These are phyloP conservation scores for Phytophthora meadii DNA, from an alignment of 352 stramenopile species.

Conservation along the genomic window DNA sequence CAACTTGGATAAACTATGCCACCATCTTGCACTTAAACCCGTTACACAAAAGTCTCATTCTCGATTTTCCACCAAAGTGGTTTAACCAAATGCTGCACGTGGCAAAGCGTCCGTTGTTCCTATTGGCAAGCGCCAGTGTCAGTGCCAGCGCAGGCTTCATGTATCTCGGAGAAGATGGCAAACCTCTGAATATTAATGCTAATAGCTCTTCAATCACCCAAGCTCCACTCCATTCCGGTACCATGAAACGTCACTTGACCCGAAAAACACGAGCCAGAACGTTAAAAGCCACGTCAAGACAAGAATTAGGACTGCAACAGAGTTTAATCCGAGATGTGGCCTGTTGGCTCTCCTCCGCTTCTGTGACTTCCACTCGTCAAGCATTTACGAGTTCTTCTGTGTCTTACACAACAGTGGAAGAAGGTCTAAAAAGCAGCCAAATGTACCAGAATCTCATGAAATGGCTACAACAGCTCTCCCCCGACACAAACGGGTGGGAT, in stretches of 20 bases:
- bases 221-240: constrained; percentile 1
- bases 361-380: constrained; percentile 61
- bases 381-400: constrained; percentile 51
- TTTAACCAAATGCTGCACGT: constrained; percentile 41
- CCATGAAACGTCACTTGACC: constrained; percentile 23
- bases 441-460: constrained; percentile 55
- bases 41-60: constrained; percentile 23
- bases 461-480: constrained; percentile 57
- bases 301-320: constrained; percentile 73
- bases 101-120: constrained; percentile 59
- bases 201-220: constrained; percentile 5
- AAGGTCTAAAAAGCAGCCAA: constrained; percentile 21
- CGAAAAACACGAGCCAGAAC: constrained; percentile 26
- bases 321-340: constrained; percentile 72
- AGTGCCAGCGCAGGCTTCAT: constrained; percentile 60
- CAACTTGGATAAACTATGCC: constrained; percentile 16
- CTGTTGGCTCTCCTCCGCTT: constrained; percentile 70
- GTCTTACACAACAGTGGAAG: constrained; percentile 18
- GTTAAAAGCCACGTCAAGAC: constrained; percentile 50
- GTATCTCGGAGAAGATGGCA: constrained; percentile 56
- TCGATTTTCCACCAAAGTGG: constrained; percentile 2
- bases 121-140: constrained; percentile 58
- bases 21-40: constrained; percentile 7
- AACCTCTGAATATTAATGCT: neutral
- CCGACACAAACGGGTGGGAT: constrained; percentile 42